Evolutionary conservation across 2,329 filamentous ascomycete genomes (phyloP).

Genomic region (Fusarium sp.): DNA sequence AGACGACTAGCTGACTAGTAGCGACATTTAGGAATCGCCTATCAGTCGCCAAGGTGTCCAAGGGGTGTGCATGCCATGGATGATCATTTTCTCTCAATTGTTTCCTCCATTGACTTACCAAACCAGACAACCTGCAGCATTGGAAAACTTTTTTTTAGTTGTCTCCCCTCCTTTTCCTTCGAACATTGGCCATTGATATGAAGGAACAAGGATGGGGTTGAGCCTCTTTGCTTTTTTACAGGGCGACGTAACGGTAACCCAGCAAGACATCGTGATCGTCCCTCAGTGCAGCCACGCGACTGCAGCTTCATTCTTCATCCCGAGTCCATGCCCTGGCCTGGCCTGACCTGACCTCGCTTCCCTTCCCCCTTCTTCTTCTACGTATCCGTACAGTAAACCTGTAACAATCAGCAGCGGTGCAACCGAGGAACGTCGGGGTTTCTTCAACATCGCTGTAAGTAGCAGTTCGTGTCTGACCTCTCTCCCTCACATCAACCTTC

Average conservation of each 20-base stretch:
- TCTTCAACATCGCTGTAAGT: conserved; percentile 32
- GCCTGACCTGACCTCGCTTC: neutral
- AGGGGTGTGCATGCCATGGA: neutral
- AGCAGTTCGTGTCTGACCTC: conserved; percentile 17
- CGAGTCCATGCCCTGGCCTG: conserved; percentile 5
- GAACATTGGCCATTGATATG: conserved; percentile 3
- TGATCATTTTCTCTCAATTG: conserved; percentile 9
- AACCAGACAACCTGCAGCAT: conserved; percentile 1
- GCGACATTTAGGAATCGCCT: neutral
- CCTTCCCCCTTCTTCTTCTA: neutral
- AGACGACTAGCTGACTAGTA: neutral
- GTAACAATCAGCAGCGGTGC: conserved; percentile 17
- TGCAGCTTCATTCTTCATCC: conserved; percentile 30
- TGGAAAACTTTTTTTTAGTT: neutral
- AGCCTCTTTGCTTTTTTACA: conserved; percentile 38
- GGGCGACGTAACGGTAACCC: conserved; percentile 13
- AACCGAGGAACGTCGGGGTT: conserved; percentile 35
- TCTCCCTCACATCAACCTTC: conserved; percentile 4
- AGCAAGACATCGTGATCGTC: conserved; percentile 25
- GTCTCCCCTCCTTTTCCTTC: conserved; percentile 7
- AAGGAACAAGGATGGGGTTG: conserved; percentile 4
- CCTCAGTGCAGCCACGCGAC: conserved; percentile 14
- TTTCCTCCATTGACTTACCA: conserved; percentile 12
- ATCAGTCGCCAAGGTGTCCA: neutral
- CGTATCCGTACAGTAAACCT: neutral